Evolutionary conservation across 2,329 filamentous ascomycete genomes (phyloP).

Genomic region (Fusarium proliferatum): DNA sequence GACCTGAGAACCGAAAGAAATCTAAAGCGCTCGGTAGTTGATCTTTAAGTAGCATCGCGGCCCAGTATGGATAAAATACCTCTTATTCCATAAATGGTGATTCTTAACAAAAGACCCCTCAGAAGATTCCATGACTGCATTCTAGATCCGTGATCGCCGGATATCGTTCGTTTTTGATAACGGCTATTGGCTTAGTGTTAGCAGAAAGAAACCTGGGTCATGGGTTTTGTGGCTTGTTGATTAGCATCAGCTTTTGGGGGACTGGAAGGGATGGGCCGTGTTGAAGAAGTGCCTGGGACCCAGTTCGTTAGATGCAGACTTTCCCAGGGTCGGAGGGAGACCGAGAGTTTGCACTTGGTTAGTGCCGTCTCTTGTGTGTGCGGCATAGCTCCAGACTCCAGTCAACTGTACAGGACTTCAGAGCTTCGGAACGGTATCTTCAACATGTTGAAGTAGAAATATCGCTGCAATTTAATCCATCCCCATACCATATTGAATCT

Average conservation of each 20-base stretch:
- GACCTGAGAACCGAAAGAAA: accelerated
- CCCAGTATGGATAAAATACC: neutral
- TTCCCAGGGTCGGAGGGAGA: neutral
- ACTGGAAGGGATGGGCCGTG: slow-evolving; percentile 1
- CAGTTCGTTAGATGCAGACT: neutral
- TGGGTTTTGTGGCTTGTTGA: neutral
- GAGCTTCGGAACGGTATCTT: too few species aligned
- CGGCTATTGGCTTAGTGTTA: neutral
- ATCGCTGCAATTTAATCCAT: too few species aligned
- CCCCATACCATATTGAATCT: neutral
- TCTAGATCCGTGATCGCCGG: neutral
- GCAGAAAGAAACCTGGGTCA: neutral
- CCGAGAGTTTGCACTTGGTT: neutral
- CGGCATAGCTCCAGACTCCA: neutral
- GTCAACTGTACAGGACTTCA: neutral
- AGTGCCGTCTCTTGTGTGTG: neutral
- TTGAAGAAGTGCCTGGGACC: neutral
- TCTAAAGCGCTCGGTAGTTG: neutral
- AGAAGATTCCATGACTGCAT: neutral
- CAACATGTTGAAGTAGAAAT: too few species aligned
- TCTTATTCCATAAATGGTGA: neutral
- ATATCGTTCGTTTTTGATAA: neutral
- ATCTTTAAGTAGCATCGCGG: neutral
- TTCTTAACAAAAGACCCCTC: neutral
- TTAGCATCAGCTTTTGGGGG: neutral